These are phyloP conservation scores for Hypomontagnella monticulosa DNA, from an alignment of 495 filamentous ascomycete species.

Conservation along the genomic window DNA sequence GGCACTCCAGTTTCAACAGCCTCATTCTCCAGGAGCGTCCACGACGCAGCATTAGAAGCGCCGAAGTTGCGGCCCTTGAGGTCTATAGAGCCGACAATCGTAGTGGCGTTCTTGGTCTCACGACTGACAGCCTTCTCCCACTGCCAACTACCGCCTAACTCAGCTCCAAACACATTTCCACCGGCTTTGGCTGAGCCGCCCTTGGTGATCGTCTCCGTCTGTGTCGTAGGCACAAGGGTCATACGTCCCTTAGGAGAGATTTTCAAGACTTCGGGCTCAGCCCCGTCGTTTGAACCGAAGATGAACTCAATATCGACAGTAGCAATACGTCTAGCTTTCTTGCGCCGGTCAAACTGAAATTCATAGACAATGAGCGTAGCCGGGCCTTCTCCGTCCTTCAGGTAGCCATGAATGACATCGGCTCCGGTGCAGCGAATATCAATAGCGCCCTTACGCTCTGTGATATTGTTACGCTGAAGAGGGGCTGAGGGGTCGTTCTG, in stretches of 20 bases:
- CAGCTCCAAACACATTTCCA: constrained; percentile 11
- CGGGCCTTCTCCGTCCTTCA: neutral
- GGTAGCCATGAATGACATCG: constrained; percentile 36
- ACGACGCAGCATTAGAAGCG: constrained; percentile 19
- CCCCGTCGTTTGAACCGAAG: constrained; percentile 9
- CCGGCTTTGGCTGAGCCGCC: constrained; percentile 8
- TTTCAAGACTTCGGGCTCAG: constrained; percentile 25
- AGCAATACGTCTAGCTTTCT: constrained; percentile 26
- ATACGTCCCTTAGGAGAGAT: constrained; percentile 22
- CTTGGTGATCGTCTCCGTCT: constrained; percentile 8
- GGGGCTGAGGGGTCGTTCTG: constrained; percentile 36
- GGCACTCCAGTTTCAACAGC: constrained; percentile 39
- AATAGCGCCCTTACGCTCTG: constrained; percentile 38
- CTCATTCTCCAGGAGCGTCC: constrained; percentile 41
- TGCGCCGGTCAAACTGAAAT: constrained; percentile 35
- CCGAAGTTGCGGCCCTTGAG: constrained; percentile 30
- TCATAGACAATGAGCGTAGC: constrained; percentile 36
- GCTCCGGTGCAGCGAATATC: constrained; percentile 27
- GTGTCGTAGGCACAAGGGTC: constrained; percentile 16
- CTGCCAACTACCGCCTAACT: constrained; percentile 6
- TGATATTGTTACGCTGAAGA: constrained; percentile 31
- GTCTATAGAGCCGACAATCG: constrained; percentile 35
- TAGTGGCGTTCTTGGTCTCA: constrained; percentile 17
- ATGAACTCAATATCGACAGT: constrained; percentile 26
- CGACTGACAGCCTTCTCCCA: constrained; percentile 27